Evolutionary conservation across 2,329 filamentous ascomycete species (phyloP).

Genomic region (Xylaria sp.): DNA sequence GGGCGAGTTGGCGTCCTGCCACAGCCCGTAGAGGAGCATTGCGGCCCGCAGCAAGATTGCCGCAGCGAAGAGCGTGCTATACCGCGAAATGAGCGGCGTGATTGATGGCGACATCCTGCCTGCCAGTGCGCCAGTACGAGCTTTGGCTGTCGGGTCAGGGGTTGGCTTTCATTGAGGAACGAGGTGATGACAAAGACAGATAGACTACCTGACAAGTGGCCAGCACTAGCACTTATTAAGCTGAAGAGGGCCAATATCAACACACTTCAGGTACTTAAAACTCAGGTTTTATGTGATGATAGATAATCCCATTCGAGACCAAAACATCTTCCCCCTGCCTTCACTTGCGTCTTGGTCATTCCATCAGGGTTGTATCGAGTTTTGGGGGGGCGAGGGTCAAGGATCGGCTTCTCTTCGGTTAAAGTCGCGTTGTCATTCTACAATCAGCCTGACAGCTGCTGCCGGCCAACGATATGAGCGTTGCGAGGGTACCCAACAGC

Average conservation of each 20-base stretch:
- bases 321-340: background rate
- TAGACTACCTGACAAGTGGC: background rate
- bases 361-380: background rate
- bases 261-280: too few relatives aligned
- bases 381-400: background rate
- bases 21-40: constrained; percentile 85
- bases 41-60: constrained; percentile 67
- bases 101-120: constrained; percentile 27
- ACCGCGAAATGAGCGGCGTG: constrained; percentile 40
- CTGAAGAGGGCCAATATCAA: background rate
- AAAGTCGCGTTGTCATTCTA: background rate
- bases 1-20: constrained; percentile 88
- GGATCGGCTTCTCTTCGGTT: constrained; percentile 11
- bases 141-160: too few relatives aligned
- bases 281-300: background rate
- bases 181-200: background rate
- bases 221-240: background rate
- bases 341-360: background rate
- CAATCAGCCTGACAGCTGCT: background rate
- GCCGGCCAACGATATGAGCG: background rate
- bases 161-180: background rate
- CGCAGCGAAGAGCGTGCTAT: constrained; percentile 56
- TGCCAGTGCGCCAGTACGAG: too few relatives aligned
- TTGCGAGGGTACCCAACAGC: too few relatives aligned
- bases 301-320: background rate